phyloP scores from a whole-genome alignment of 805 yeast species.

The Kregervanrija delftensis region DNA sequence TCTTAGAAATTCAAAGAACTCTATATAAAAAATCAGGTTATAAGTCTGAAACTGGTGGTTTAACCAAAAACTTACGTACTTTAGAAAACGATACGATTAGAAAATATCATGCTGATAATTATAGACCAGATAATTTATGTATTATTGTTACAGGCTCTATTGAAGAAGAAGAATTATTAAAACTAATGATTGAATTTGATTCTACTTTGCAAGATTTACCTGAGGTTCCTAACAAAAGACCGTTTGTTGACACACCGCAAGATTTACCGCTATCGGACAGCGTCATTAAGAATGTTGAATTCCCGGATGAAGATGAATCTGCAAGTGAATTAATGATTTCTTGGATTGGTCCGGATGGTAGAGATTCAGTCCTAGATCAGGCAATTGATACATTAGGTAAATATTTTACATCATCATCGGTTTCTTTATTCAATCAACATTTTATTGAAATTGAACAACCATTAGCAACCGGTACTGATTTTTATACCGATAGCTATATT shows the following conservation, averaged over 20 bases:
- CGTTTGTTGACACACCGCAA: conserved; percentile 69
- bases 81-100: conserved; percentile 70
- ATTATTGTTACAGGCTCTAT: conserved; percentile 81
- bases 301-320: conserved; percentile 86
- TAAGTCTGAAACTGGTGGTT: conserved; percentile 90
- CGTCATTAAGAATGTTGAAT: conserved; percentile 49
- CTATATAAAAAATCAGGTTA: conserved; percentile 69
- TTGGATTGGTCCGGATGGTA: conserved; percentile 75
- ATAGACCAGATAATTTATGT: conserved; percentile 79
- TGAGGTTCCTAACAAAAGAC: conserved; percentile 41
- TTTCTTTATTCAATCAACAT: conserved; percentile 63
- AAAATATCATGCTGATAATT: conserved; percentile 61
- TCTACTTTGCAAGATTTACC: conserved; percentile 40
- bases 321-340: conserved; percentile 67
- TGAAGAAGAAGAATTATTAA: conserved; percentile 65
- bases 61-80: conserved; percentile 66
- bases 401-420: conserved; percentile 71
- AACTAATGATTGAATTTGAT: conserved; percentile 58
- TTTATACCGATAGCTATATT: conserved; percentile 67
- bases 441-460: conserved; percentile 83
- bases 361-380: conserved; percentile 44
- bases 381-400: conserved; percentile 68
- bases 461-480: conserved; percentile 62
- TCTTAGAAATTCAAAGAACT: conserved; percentile 51
- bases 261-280: conserved; percentile 34